Conservation (phyloP, 192 early-diverging fungal genomes). For the Backusella psychrophila region DNA sequence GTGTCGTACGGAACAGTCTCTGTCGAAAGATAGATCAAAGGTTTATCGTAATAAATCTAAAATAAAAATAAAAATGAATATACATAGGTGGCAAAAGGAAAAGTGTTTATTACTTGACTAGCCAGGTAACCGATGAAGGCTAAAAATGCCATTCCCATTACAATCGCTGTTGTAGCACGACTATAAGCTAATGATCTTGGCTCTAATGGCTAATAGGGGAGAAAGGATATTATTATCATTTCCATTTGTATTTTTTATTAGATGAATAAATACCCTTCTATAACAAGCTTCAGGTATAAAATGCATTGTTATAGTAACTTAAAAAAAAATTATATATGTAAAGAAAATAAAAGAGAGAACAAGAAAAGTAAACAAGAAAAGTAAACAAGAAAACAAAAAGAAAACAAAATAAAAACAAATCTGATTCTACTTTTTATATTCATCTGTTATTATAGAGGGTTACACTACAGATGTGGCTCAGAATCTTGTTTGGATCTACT, state of each 20-base stretch:
- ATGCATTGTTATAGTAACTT: conserved; percentile 5
- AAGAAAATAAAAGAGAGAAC: background rate
- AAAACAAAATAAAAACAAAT: background rate
- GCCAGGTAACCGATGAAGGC: conserved; percentile 7
- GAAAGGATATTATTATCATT: background rate
- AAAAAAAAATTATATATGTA: background rate
- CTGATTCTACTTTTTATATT: background rate
- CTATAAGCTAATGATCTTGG: background rate
- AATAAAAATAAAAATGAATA: background rate
- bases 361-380: background rate
- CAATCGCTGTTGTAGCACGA: background rate
- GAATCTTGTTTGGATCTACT: background rate
- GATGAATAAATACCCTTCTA: background rate
- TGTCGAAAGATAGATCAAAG: conserved; percentile 16
- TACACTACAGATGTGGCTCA: conserved; percentile 2
- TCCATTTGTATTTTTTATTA: background rate
- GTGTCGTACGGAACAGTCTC: background rate
- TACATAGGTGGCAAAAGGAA: background rate
- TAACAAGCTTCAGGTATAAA: conserved; percentile 23
- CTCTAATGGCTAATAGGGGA: conserved; percentile 11
- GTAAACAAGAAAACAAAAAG: background rate
- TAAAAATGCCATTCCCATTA: conserved; percentile 4
- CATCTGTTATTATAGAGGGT: background rate
- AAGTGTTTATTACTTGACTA: background rate
- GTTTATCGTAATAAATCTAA: conserved; percentile 19